Evolutionary conservation across 306 rosid species (phyloP).

Genomic region (Gleditsia sinensis): DNA sequence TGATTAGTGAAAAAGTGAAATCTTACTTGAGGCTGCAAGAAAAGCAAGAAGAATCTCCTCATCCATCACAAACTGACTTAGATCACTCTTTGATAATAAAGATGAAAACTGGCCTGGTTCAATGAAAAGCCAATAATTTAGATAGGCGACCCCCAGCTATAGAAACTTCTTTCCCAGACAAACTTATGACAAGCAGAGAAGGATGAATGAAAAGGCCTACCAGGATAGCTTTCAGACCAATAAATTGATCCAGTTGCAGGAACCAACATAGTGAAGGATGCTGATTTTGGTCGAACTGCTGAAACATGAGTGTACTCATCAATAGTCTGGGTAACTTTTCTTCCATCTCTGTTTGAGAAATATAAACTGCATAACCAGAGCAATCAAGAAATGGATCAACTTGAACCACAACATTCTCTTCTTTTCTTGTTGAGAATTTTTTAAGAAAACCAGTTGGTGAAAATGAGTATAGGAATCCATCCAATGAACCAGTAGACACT

Average conservation of each 20-base stretch:
- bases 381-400: slow-evolving; percentile 72
- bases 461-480: slow-evolving; percentile 73
- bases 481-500: slow-evolving; percentile 76
- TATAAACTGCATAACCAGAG: slow-evolving; percentile 73
- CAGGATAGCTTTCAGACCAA: slow-evolving; percentile 69
- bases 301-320: slow-evolving; percentile 59
- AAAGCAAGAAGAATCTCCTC: slow-evolving; percentile 80
- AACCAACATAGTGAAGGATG: slow-evolving; percentile 60
- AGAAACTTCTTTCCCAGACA: background rate
- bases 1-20: slow-evolving; percentile 17
- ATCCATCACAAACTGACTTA: slow-evolving; percentile 57
- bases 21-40: slow-evolving; percentile 77
- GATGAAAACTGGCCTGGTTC: slow-evolving; percentile 56
- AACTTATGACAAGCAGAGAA: background rate
- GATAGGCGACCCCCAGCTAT: background rate
- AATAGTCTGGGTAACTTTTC: slow-evolving; percentile 54
- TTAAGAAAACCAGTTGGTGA: slow-evolving; percentile 68
- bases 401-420: slow-evolving; percentile 52
- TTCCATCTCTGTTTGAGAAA: slow-evolving; percentile 72
- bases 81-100: slow-evolving; percentile 50
- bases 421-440: slow-evolving; percentile 64
- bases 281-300: slow-evolving; percentile 57
- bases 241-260: slow-evolving; percentile 76
- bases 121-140: slow-evolving; percentile 11
- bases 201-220: slow-evolving; percentile 32